Conservation (phyloP, 148 eudicot species). For the Amaranthus cruentus region DNA sequence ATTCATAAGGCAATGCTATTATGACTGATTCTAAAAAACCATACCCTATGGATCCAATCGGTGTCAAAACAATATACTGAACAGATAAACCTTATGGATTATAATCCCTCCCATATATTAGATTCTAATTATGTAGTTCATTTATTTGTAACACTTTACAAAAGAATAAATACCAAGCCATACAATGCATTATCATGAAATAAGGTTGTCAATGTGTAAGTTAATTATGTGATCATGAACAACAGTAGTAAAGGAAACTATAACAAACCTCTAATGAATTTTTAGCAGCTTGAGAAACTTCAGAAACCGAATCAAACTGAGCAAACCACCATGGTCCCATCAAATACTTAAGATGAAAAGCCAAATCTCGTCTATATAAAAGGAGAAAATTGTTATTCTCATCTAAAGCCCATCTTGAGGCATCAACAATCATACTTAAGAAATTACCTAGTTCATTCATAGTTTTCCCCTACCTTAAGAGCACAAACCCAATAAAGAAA, state of each 20-base stretch:
- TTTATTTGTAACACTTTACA: not conserved
- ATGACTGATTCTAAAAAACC: too few relatives aligned
- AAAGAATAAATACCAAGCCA: not conserved
- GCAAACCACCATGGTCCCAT: conserved; percentile 99
- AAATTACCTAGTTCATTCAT: not conserved
- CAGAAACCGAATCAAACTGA: conserved; percentile 84
- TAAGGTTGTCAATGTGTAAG: not conserved
- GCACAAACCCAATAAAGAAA: not conserved
- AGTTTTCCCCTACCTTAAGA: not conserved
- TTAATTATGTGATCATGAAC: conserved; percentile 12
- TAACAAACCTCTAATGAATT: conserved; percentile 70
- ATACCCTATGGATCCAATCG: too few relatives aligned
- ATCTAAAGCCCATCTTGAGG: not conserved
- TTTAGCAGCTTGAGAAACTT: conserved; percentile 89
- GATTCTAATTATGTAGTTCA: too few relatives aligned
- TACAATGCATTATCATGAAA: not conserved
- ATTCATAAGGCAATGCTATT: too few relatives aligned
- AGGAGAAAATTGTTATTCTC: conserved; percentile 2
- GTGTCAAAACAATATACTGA: too few relatives aligned
- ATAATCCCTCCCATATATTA: too few relatives aligned
- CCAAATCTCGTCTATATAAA: conserved; percentile 75
- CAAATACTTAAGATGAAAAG: conserved; percentile 77
- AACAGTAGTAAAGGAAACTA: not conserved
- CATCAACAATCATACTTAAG: not conserved
- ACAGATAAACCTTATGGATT: too few relatives aligned